Evolutionary conservation across 2,329 filamentous ascomycete species (phyloP), one percentile per base, ranked within the genome.

Genomic region (Huntiella omanensis): DNA sequence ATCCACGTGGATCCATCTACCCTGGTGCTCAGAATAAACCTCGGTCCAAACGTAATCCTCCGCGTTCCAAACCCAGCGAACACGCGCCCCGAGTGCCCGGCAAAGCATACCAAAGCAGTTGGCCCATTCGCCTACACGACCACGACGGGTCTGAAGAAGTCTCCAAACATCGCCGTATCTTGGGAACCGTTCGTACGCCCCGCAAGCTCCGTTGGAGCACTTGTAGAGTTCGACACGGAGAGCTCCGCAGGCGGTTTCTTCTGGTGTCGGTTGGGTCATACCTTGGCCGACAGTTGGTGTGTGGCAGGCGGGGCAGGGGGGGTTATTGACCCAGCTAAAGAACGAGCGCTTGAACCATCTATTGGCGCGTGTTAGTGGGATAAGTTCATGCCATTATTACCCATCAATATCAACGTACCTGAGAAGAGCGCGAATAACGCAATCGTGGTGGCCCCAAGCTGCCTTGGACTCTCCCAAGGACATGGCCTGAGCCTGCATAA

Each of bases 41-140:
- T 96, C 91, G 1, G 87, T 94, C 91, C 91, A 98, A 19, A 95
- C 84, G 57, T 95, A 84, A 60, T 96, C 91, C 62, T 96, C 91
- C 28, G 82, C 80, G 55, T 96, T 96, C 91, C 91, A 98, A 8
- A 98, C 82, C 91, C 91, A 98, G 56, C 91, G 77, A 17, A 95
- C 86, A 51, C 88, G 75, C 50, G 82, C 83, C 43, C 88, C 88
- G 11, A 96, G 77, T 4, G 91, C 91, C 50, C 88, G 77, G 67
- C 88, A 96, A 45, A 98, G 72, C 91, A 96, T 96, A 64, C 81
- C 88, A 65, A 98, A 98, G 69, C 87, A 95, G 64, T 95, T 96
- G 53, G 85, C 86, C 86, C 91, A 96, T 65, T 98, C 91, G 51
- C 91, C 91, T 51, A 81, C 81, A 54, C 91, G 79, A 33, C 91